A percentile compares a stretch with the other conserved stretches of the same genome.
Conservation (phyloP, 176 grass and related monocot genomes). For the Musa acuminata region DNA sequence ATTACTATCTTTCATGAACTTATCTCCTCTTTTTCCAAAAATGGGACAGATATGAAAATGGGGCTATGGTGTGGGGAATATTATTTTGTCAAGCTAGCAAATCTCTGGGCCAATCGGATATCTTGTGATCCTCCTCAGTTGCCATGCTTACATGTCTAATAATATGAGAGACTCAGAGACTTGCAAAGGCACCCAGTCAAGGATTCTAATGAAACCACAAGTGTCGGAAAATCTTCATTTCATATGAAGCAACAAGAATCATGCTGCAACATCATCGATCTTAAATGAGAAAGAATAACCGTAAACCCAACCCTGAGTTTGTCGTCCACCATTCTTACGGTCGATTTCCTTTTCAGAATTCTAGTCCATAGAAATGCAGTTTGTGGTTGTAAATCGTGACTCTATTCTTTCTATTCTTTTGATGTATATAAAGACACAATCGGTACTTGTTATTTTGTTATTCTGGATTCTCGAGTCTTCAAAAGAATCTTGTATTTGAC, state of each 20-base stretch:
- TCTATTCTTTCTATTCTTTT: constrained; percentile 3
- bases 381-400: neutral
- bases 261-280: neutral
- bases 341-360: neutral
- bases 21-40: constrained; percentile 9
- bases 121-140: constrained; percentile 34
- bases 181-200: neutral
- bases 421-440: too few species aligned
- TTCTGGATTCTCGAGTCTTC: too few species aligned
- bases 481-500: too few species aligned
- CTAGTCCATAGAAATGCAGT: neutral
- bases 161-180: neutral
- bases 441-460: too few species aligned
- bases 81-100: constrained; percentile 47
- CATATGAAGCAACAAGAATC: neutral
- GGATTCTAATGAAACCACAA: too few species aligned
- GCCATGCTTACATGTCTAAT: neutral
- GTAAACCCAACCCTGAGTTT: neutral
- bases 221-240: too few species aligned
- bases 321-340: neutral
- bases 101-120: constrained; percentile 53
- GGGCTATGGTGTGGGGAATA: constrained; percentile 36
- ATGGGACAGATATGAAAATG: constrained; percentile 31
- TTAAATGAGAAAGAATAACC: neutral
- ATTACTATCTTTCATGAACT: neutral